Conservation (phyloP, 192 early-diverging fungal species). For the Rhizophagus clarus region DNA sequence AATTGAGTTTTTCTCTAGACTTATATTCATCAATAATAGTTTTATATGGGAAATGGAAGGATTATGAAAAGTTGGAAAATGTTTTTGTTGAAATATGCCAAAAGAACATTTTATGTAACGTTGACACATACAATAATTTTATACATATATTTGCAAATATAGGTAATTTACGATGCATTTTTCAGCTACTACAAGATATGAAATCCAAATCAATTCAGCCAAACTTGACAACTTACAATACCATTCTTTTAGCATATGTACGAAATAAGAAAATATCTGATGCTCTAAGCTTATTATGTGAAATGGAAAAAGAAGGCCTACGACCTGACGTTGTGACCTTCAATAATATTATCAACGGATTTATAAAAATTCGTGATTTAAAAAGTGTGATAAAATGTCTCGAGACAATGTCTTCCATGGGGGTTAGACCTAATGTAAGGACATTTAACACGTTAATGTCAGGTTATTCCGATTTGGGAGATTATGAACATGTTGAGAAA, state of each 20-base stretch:
- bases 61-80: not conserved
- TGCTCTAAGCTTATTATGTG: not conserved
- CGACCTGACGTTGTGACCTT: not conserved
- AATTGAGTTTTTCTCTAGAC: not conserved
- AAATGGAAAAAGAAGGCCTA: constrained; percentile 14
- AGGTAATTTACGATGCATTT: not conserved
- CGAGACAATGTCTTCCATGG: not conserved
- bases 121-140: not conserved
- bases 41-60: not conserved
- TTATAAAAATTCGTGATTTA: constrained; percentile 14
- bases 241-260: constrained; percentile 12
- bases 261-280: not conserved
- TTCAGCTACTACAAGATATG: constrained; percentile 15
- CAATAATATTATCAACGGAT: constrained; percentile 20
- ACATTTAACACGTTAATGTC: constrained; percentile 26
- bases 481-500: not conserved
- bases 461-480: not conserved
- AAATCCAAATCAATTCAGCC: constrained; percentile 4
- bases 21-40: constrained; percentile 2
- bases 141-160: constrained; percentile 6
- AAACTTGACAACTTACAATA: constrained; percentile 1
- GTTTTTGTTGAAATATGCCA: not conserved
- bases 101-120: not conserved
- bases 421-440: constrained; percentile 4
- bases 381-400: constrained; percentile 17